Evolutionary conservation across 2,329 filamentous ascomycete genomes (phyloP).

Genomic region (Teratosphaeria viscida): DNA sequence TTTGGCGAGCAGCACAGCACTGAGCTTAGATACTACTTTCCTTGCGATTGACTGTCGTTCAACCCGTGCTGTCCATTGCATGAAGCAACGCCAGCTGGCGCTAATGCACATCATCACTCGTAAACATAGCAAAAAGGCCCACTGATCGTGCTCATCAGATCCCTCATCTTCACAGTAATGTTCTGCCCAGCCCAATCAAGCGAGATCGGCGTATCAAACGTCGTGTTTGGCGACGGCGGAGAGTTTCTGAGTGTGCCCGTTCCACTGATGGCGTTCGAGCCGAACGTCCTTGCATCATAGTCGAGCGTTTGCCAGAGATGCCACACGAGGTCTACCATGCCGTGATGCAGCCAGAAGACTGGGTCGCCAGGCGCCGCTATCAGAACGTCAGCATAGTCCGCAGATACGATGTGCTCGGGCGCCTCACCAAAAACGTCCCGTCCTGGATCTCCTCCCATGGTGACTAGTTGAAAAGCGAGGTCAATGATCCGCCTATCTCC

Average conservation of each 20-base stretch:
- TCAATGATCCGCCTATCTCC: neutral
- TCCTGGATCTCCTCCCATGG: slow-evolving; percentile 9
- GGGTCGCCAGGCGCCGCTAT: slow-evolving; percentile 25
- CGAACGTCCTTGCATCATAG: slow-evolving; percentile 25
- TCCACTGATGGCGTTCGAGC: slow-evolving; percentile 27
- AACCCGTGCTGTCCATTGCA: neutral
- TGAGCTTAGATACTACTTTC: neutral
- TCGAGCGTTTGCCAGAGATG: slow-evolving; percentile 43
- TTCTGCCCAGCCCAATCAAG: slow-evolving; percentile 20
- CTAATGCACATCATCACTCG: neutral
- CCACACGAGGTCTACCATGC: slow-evolving; percentile 38
- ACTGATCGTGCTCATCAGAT: slow-evolving; percentile 23
- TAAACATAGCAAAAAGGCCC: slow-evolving; percentile 25
- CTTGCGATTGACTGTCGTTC: neutral
- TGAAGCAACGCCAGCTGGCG: neutral
- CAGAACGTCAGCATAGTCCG: neutral
- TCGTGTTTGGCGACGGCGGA: slow-evolving; percentile 35
- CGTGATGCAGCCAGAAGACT: slow-evolving; percentile 40
- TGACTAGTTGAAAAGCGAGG: neutral
- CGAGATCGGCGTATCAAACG: slow-evolving; percentile 32
- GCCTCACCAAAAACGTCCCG: slow-evolving; percentile 38
- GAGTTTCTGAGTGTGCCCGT: slow-evolving; percentile 36
- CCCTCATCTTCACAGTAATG: slow-evolving; percentile 12
- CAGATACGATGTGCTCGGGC: neutral
- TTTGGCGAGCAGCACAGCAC: neutral